These are phyloP conservation scores for Calonectria pteridis DNA, from an alignment of 2,329 filamentous ascomycete species.

Conservation along the genomic window DNA sequence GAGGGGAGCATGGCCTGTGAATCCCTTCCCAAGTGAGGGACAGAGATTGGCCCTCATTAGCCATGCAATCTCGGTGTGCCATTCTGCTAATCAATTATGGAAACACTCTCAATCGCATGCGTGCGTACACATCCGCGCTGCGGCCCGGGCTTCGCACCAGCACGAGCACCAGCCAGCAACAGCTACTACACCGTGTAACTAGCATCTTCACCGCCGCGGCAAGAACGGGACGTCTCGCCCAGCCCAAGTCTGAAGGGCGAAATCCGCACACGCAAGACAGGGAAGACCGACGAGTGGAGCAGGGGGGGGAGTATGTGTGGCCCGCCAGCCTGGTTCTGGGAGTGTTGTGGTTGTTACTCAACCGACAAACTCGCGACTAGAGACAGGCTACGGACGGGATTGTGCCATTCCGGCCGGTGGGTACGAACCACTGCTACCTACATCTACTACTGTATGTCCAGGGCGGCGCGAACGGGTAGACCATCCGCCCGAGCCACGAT, in stretches of 20 bases:
- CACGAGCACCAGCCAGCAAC: neutral
- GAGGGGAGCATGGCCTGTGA: neutral
- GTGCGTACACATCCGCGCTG: neutral
- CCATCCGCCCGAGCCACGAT: neutral
- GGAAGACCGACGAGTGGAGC: constrained; percentile 9
- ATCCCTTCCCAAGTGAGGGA: neutral
- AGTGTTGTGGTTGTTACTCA: constrained; percentile 11
- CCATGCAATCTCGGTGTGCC: neutral
- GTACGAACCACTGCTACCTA: constrained; percentile 3
- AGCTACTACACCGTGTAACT: neutral
- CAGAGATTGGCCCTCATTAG: neutral
- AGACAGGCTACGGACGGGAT: constrained; percentile 9
- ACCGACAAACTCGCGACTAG: neutral
- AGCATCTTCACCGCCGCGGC: constrained; percentile 11
- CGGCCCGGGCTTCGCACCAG: neutral
- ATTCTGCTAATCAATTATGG: neutral
- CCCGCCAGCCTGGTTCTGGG: constrained; percentile 26
- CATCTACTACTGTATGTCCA: constrained; percentile 10
- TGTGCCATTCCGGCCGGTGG: constrained; percentile 10
- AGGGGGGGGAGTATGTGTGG: neutral
- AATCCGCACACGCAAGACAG: neutral
- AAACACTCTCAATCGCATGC: neutral
- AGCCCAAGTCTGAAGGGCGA: neutral
- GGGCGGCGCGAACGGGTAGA: constrained; percentile 7
- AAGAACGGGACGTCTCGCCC: constrained; percentile 1